phyloP scores from a whole-genome alignment of 768 basidiomycete genomes.

The Pisolithus marmoratus region DNA sequence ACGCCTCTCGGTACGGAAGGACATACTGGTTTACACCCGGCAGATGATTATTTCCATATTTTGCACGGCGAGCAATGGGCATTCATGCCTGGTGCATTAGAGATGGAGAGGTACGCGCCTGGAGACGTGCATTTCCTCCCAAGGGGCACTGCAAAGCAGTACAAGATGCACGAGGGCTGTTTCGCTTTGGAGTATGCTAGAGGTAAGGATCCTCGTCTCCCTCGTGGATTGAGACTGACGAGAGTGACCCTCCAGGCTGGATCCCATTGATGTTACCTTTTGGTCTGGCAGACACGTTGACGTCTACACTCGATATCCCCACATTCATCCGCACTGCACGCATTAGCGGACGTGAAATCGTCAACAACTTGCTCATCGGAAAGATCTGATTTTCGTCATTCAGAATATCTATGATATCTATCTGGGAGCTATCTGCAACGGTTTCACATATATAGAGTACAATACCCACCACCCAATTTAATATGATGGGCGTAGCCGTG shows the following conservation, averaged over 20 bases:
- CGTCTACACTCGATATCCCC: conserved; percentile 84
- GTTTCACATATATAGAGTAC: neutral
- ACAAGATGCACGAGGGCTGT: conserved; percentile 95
- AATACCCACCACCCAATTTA: too few relatives aligned
- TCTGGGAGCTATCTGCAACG: neutral
- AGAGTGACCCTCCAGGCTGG: conserved; percentile 64
- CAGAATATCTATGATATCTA: neutral
- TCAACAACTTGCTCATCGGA: conserved; percentile 72
- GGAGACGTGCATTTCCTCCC: conserved; percentile 83
- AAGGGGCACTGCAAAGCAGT: conserved; percentile 87
- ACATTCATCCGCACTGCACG: conserved; percentile 74
- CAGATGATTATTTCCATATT: conserved; percentile 98
- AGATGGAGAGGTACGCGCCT: conserved; percentile 79
- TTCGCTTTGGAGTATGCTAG: conserved; percentile 94
- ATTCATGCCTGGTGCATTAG: conserved; percentile 71
- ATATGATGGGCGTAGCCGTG: too few relatives aligned
- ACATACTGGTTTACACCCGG: conserved; percentile 88
- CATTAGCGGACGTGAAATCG: conserved; percentile 80
- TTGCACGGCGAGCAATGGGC: conserved; percentile 94
- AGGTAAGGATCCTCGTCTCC: conserved; percentile 45
- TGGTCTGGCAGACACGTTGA: conserved; percentile 78
- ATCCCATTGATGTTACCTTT: conserved; percentile 96
- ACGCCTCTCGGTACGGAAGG: conserved; percentile 97
- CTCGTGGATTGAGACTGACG: neutral
- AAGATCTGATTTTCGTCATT: conserved; percentile 57